phyloP scores from a whole-genome alignment of 495 filamentous ascomycete genomes.

The Xylaria longipes region DNA sequence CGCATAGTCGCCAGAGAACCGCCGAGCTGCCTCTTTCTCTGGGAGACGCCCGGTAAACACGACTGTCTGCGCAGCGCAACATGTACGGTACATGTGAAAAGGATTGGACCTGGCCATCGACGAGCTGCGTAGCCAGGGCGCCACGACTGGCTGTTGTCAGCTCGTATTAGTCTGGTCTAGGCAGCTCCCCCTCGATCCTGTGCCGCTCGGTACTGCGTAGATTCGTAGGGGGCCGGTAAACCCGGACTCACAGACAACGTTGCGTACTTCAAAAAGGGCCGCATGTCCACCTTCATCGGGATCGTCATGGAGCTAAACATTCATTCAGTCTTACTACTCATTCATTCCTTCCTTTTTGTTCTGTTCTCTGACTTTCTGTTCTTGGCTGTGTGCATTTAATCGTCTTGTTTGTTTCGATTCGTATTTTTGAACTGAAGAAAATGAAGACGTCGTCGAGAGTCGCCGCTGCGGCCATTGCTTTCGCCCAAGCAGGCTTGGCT shows the following conservation, averaged over 20 bases:
- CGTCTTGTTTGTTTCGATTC: conserved; percentile 4
- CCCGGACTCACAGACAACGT: not conserved
- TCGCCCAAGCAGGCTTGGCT: conserved; percentile 27
- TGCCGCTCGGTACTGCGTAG: conserved; percentile 8
- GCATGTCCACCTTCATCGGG: not conserved
- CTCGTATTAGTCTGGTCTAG: conserved; percentile 30
- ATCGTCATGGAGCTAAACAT: not conserved
- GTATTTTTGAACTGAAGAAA: not conserved
- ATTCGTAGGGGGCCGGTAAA: not conserved
- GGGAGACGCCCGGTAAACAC: not conserved
- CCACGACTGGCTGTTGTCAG: conserved; percentile 28
- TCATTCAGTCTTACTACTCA: conserved; percentile 1
- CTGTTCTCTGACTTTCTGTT: not conserved
- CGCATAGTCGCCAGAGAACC: conserved; percentile 25
- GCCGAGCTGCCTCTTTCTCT: conserved; percentile 37
- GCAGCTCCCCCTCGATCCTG: conserved; percentile 11
- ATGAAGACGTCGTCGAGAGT: conserved; percentile 34
- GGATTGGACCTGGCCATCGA: conserved; percentile 32
- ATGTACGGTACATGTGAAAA: conserved; percentile 4
- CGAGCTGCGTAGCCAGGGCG: conserved; percentile 11
- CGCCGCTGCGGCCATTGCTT: conserved; percentile 16
- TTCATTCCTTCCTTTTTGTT: not conserved
- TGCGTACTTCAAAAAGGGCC: conserved; percentile 21
- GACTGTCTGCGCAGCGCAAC: not conserved
- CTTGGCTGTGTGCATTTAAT: conserved; percentile 7